A percentile compares a stretch with the other conserved stretches of the same genome.
Evolutionary conservation across 2,329 filamentous ascomycete genomes (phyloP).

Genomic region (Arthroderma uncinatum): DNA sequence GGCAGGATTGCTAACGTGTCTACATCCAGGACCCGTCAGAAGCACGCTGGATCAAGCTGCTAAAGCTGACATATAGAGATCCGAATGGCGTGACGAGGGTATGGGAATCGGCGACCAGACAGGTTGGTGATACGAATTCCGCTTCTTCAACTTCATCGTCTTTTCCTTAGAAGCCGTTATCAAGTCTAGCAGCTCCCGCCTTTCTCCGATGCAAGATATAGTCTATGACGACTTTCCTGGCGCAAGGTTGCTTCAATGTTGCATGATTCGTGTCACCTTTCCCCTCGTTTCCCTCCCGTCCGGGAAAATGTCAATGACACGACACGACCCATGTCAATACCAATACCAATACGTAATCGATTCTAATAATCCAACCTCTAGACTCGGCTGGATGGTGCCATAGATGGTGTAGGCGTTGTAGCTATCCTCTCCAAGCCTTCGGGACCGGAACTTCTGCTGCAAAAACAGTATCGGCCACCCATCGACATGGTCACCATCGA

Average conservation of each 20-base stretch:
- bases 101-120: constrained; percentile 37
- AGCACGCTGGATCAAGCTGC: constrained; percentile 33
- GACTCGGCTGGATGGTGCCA: constrained; percentile 40
- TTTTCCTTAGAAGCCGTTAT: no score
- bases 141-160: no score
- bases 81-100: constrained; percentile 33
- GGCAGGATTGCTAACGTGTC: neutral
- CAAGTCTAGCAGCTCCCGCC: no score
- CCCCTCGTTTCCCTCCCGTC: no score
- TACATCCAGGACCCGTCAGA: constrained; percentile 26
- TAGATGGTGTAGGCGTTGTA: constrained; percentile 49
- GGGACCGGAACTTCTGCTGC: constrained; percentile 42
- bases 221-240: no score
- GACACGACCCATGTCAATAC: no score
- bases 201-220: no score
- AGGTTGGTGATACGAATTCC: constrained; percentile 22
- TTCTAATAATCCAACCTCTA: constrained; percentile 13
- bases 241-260: no score
- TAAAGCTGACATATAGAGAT: constrained; percentile 35
- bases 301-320: no score
- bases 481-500: constrained; percentile 49
- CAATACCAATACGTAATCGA: no score
- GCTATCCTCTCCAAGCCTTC: constrained; percentile 45
- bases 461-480: constrained; percentile 51
- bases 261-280: no score